phyloP scores from a whole-genome alignment of 371 early-diverging fungal genomes.

The Nematocida sp. region DNA sequence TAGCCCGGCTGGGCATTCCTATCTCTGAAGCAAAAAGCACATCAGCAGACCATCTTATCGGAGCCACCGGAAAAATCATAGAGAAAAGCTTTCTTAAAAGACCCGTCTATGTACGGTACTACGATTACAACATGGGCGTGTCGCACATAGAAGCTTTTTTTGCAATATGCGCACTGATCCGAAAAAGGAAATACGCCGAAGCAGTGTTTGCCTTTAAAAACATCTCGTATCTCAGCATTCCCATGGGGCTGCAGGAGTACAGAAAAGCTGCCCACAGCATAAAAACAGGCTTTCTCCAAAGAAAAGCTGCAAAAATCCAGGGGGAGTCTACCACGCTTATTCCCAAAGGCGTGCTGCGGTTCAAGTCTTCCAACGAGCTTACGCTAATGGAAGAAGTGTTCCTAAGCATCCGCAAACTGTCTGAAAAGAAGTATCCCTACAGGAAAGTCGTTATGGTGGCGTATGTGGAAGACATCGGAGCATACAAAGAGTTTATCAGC shows the following conservation, averaged over 20 bases:
- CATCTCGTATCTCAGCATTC: neutral
- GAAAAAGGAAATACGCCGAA: slow-evolving; percentile 3
- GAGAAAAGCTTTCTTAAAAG: neutral
- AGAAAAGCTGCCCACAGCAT: neutral
- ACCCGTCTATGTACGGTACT: slow-evolving; percentile 6
- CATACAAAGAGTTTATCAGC: no score
- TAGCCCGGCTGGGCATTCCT: slow-evolving; percentile 32
- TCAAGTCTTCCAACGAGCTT: slow-evolving; percentile 19
- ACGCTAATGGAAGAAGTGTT: slow-evolving; percentile 37
- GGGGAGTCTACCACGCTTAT: slow-evolving; percentile 16
- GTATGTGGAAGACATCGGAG: neutral
- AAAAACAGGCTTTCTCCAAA: neutral
- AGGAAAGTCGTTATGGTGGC: slow-evolving; percentile 32
- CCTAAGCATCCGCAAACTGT: neutral
- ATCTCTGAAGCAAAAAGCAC: slow-evolving; percentile 20
- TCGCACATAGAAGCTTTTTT: slow-evolving; percentile 46
- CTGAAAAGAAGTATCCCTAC: slow-evolving; percentile 7
- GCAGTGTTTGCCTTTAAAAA: slow-evolving; percentile 45
- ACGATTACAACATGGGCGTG: slow-evolving; percentile 30
- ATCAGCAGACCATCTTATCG: slow-evolving; percentile 5
- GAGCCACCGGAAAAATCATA: slow-evolving; percentile 6
- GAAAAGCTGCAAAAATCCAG: neutral
- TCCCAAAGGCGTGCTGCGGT: slow-evolving; percentile 3
- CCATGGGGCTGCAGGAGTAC: slow-evolving; percentile 8
- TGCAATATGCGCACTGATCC: slow-evolving; percentile 12